Conservation (phyloP, 805 yeast genomes). For the Saccharomycopsis javanensis region DNA sequence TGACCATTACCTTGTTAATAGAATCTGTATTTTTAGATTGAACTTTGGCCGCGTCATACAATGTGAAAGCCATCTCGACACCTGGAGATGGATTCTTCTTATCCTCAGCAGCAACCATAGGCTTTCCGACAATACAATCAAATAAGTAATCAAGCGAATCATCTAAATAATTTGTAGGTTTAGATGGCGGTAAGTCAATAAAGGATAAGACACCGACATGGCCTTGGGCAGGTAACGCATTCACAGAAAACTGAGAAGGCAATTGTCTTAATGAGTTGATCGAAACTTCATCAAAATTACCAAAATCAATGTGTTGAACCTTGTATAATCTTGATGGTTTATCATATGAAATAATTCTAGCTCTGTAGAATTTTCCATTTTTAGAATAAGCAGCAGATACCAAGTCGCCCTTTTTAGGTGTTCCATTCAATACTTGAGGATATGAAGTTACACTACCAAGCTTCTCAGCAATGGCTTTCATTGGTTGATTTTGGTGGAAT, state of each 20-base stretch:
- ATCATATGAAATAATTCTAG: conserved; percentile 39
- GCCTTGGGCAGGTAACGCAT: conserved; percentile 42
- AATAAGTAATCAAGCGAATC: conserved; percentile 48
- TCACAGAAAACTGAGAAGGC: conserved; percentile 38
- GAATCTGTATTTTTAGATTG: conserved; percentile 36
- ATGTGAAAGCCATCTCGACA: conserved; percentile 40
- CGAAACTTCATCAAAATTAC: conserved; percentile 40
- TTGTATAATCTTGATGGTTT: conserved; percentile 34
- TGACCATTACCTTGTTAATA: conserved; percentile 48
- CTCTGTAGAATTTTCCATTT: conserved; percentile 51
- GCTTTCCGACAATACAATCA: conserved; percentile 41
- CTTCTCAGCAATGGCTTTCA: conserved; percentile 26
- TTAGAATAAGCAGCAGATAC: conserved; percentile 46
- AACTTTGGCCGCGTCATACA: conserved; percentile 44
- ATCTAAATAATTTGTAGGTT: conserved; percentile 43
- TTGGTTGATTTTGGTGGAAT: conserved; percentile 32
- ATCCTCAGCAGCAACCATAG: conserved; percentile 45
- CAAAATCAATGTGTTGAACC: conserved; percentile 55
- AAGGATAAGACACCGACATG: conserved; percentile 44
- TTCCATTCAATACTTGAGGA: conserved; percentile 24
- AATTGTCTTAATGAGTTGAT: conserved; percentile 39
- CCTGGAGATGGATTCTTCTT: conserved; percentile 30
- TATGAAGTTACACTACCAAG: conserved; percentile 5
- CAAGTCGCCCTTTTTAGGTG: conserved; percentile 43
- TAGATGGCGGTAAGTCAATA: conserved; percentile 47